phyloP scores from a whole-genome alignment of 2,329 filamentous ascomycete genomes.

The Ophiostoma himal-ulmi region DNA sequence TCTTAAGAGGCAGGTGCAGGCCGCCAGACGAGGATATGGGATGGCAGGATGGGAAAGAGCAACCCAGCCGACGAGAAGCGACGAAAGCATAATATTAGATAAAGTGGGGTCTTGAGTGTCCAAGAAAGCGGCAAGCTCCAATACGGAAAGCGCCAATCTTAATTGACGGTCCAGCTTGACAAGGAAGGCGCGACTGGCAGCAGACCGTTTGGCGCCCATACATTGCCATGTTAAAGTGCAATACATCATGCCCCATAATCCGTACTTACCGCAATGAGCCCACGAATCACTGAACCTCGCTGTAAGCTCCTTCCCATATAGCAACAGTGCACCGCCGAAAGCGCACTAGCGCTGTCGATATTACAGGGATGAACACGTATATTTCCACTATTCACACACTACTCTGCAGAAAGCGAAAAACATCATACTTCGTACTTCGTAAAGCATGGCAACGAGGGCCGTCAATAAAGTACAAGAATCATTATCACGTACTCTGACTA shows the following conservation, averaged over 20 bases:
- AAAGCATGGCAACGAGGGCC: not conserved
- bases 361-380: conserved; percentile 7
- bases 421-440: too few relatives aligned
- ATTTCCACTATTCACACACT: conserved; percentile 5
- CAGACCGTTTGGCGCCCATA: not conserved
- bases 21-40: not conserved
- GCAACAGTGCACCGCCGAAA: conserved; percentile 8
- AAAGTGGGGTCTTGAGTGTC: not conserved
- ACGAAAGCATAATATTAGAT: not conserved
- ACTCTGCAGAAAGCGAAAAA: not conserved
- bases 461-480: not conserved
- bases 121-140: conserved; percentile 3
- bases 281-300: not conserved
- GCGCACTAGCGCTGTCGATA: not conserved
- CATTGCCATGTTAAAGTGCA: too few relatives aligned
- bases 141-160: conserved; percentile 11
- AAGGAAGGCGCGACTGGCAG: not conserved
- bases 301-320: conserved; percentile 6
- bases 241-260: too few relatives aligned
- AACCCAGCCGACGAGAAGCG: not conserved
- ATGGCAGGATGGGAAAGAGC: not conserved
- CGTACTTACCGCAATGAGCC: not conserved
- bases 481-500: not conserved
- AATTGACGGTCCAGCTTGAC: not conserved
- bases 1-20: not conserved